A percentile compares a stretch with the other conserved stretches of the same genome.
These are phyloP conservation scores for Heliamphora exappendiculata DNA, from an alignment of 148 eudicot species.

Conservation along the genomic window DNA sequence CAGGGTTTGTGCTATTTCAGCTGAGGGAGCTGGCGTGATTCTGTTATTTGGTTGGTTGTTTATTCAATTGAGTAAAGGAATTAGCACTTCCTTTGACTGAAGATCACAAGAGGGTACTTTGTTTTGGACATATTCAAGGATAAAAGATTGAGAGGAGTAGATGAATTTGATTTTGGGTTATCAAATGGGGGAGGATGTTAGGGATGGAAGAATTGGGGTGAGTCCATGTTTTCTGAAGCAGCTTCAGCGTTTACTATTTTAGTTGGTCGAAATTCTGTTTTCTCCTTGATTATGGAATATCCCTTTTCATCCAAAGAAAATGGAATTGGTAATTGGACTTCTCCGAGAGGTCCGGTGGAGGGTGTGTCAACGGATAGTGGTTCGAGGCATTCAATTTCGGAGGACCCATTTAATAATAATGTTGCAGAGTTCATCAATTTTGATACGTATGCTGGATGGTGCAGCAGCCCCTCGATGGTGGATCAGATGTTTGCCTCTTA, in stretches of 20 bases:
- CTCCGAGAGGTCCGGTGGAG: slow-evolving; percentile 27
- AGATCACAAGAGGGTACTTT: slow-evolving; percentile 1
- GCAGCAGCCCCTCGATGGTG: slow-evolving; percentile 45
- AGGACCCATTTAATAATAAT: slow-evolving; percentile 33
- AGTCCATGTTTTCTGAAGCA: neutral
- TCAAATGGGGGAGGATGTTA: neutral
- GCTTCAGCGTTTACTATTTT: neutral
- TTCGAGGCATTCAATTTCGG: slow-evolving; percentile 23
- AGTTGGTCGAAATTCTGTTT: neutral
- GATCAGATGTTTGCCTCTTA: slow-evolving; percentile 59
- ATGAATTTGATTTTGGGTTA: neutral
- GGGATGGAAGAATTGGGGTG: neutral
- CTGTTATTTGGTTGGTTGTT: neutral
- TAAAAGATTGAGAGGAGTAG: neutral
- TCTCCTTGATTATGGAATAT: slow-evolving; percentile 31
- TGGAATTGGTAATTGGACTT: slow-evolving; percentile 26
- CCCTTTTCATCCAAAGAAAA: slow-evolving; percentile 31
- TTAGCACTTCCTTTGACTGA: neutral
- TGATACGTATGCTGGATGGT: slow-evolving; percentile 70
- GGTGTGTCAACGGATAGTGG: slow-evolving; percentile 24
- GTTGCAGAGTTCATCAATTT: slow-evolving; percentile 46
- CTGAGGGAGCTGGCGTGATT: neutral
- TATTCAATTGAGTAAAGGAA: neutral
- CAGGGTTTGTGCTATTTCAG: slow-evolving; percentile 11
- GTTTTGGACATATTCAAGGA: neutral